Conservation (phyloP, 78 protist genomes). For the Dictyostelium brefeldianum region DNA sequence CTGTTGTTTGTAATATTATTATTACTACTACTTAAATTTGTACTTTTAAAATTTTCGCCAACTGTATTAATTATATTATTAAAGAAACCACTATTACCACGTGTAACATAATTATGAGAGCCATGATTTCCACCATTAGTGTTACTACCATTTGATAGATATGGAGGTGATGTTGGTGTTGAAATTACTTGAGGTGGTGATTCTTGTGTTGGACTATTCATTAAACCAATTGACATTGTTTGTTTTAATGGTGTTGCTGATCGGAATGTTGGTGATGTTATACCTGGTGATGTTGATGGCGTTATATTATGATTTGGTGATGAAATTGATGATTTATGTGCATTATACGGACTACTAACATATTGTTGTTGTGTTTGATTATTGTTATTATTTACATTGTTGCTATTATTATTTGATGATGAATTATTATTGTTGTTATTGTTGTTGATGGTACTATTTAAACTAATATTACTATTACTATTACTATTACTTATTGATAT, state of each 20-base stretch:
- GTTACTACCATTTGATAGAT: not conserved
- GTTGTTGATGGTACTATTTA: not conserved
- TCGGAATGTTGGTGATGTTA: conserved; percentile 43
- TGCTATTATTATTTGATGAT: not conserved
- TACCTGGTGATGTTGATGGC: conserved; percentile 54
- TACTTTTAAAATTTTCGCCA: too few relatives aligned
- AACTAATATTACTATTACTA: not conserved
- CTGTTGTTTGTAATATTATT: not conserved
- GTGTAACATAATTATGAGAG: not conserved
- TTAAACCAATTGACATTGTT: conserved; percentile 26
- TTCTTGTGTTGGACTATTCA: not conserved
- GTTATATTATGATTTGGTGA: conserved; percentile 30
- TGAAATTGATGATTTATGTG: conserved; percentile 9
- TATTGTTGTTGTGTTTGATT: not conserved
- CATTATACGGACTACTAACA: conserved; percentile 10
- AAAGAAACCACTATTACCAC: conserved; percentile 9
- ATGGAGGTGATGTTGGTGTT: conserved; percentile 47
- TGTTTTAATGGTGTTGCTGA: conserved; percentile 41
- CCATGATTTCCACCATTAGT: not conserved
- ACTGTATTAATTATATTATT: not conserved
- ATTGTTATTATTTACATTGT: not conserved
- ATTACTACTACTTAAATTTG: not conserved
- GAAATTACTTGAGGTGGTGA: conserved; percentile 5
- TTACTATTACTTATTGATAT: not conserved
- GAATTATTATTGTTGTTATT: not conserved